Evolutionary conservation across 1,284 basidiomycete species (phyloP).

Genomic region (Trichosporon asahii): DNA sequence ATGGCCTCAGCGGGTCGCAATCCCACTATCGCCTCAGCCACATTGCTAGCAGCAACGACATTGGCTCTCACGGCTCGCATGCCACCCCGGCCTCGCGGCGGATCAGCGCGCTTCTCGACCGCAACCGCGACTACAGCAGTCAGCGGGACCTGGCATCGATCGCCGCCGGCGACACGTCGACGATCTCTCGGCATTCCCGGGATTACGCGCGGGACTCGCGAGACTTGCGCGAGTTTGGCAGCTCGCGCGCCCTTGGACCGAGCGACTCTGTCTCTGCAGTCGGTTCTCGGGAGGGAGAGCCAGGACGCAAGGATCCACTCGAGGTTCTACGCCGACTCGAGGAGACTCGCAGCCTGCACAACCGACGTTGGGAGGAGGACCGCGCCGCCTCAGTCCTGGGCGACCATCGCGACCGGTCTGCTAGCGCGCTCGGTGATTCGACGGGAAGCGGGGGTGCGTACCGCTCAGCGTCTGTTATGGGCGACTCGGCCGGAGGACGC

Average conservation of each 20-base stretch:
- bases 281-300: constrained; percentile 22
- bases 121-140: constrained; percentile 15
- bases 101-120: constrained; percentile 62
- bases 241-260: constrained; percentile 26
- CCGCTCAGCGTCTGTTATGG: constrained; percentile 18
- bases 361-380: constrained; percentile 40
- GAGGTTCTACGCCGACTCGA: constrained; percentile 42
- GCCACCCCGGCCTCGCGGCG: neutral
- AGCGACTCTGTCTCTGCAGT: constrained; percentile 44
- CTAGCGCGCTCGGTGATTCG: neutral
- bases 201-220: constrained; percentile 8
- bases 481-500: constrained; percentile 9
- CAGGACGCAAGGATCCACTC: constrained; percentile 39
- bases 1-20: constrained; percentile 10
- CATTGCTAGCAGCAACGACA: constrained; percentile 10
- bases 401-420: neutral
- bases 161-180: neutral
- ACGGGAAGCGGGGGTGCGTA: neutral
- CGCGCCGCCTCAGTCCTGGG: constrained; percentile 13
- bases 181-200: constrained; percentile 11
- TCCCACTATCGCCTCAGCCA: constrained; percentile 10
- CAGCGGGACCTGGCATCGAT: neutral
- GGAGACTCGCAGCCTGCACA: constrained; percentile 32
- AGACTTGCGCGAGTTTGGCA: neutral
- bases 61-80: neutral